A percentile compares a stretch with the other conserved stretches of the same genome.
These are phyloP conservation scores for Beta corolliflora DNA, from an alignment of 179 eudicot genomes.

Conservation along the genomic window DNA sequence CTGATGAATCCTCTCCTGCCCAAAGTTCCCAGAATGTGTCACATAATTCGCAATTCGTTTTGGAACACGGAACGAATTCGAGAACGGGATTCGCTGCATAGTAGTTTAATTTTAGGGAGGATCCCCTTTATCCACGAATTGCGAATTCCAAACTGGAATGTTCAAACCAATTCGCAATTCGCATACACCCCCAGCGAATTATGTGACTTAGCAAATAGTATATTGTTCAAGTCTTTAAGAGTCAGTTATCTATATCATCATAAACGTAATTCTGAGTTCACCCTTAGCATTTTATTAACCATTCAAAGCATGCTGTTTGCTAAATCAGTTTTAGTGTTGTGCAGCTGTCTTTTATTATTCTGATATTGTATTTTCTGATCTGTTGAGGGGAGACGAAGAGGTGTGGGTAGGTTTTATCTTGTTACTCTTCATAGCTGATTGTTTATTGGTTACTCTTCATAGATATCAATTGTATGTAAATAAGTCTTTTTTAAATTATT, in stretches of 20 bases:
- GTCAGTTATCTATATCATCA: neutral
- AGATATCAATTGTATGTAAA: neutral
- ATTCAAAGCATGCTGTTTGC: neutral
- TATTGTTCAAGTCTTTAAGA: neutral
- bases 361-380: neutral
- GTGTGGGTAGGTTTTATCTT: neutral
- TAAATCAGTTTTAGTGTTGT: neutral
- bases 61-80: too few species aligned
- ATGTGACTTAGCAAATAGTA: neutral
- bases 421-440: neutral
- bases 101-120: too few species aligned
- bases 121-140: too few species aligned
- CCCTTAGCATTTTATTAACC: neutral
- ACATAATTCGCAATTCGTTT: too few species aligned
- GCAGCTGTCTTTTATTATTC: neutral
- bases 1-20: neutral
- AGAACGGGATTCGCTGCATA: too few species aligned
- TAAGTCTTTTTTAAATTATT: too few species aligned
- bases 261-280: neutral
- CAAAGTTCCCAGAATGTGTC: neutral
- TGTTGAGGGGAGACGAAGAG: neutral
- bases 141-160: too few species aligned
- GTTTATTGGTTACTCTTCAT: neutral
- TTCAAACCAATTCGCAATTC: too few species aligned
- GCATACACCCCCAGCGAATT: too few species aligned